Percentiles rank a stretch among this genome's conserved stretches.
These are phyloP conservation scores for Penicillium paxilli DNA, from an alignment of 495 filamentous ascomycete genomes.

Conservation along the genomic window DNA sequence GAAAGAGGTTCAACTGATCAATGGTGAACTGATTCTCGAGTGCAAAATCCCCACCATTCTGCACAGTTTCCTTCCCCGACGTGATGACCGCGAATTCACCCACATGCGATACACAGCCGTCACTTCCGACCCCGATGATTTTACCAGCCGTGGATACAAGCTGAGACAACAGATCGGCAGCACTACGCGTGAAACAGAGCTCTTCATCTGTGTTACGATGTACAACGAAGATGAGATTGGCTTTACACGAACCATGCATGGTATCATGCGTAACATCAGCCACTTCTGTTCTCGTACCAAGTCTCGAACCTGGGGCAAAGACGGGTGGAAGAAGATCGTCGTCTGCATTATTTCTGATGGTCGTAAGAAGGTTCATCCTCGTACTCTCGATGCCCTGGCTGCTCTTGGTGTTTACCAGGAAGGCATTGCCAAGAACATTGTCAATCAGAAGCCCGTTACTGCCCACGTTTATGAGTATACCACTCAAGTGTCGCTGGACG, in stretches of 20 bases:
- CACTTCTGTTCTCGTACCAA: constrained; percentile 94
- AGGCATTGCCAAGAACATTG: constrained; percentile 96
- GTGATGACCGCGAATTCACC: constrained; percentile 94
- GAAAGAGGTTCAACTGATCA: constrained; percentile 93
- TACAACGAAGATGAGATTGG: constrained; percentile 96
- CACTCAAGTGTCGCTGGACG: constrained; percentile 93
- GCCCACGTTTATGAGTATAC: constrained; percentile 99
- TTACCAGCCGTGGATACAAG: constrained; percentile 83
- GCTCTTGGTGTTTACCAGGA: constrained; percentile 99
- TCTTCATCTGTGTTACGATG: constrained; percentile 99
- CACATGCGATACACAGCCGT: constrained; percentile 99
- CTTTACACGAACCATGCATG: constrained; percentile 98
- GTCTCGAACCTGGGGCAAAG: constrained; percentile 93
- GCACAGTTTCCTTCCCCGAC: constrained; percentile 87
- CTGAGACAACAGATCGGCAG: constrained; percentile 90
- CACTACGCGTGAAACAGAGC: constrained; percentile 89
- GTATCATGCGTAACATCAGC: constrained; percentile 95
- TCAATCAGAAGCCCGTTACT: constrained; percentile 82
- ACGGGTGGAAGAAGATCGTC: constrained; percentile 99
- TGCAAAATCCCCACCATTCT: constrained; percentile 99
- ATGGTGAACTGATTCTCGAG: constrained; percentile 95
- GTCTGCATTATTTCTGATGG: constrained; percentile 96
- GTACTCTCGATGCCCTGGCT: constrained; percentile 92
- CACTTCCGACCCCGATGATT: constrained; percentile 97
- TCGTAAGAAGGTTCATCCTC: constrained; percentile 87